Percentiles rank a stretch among this genome's conserved stretches.
Evolutionary conservation across 2,329 filamentous ascomycete species (phyloP).

Genomic region (Neobulgaria alba): DNA sequence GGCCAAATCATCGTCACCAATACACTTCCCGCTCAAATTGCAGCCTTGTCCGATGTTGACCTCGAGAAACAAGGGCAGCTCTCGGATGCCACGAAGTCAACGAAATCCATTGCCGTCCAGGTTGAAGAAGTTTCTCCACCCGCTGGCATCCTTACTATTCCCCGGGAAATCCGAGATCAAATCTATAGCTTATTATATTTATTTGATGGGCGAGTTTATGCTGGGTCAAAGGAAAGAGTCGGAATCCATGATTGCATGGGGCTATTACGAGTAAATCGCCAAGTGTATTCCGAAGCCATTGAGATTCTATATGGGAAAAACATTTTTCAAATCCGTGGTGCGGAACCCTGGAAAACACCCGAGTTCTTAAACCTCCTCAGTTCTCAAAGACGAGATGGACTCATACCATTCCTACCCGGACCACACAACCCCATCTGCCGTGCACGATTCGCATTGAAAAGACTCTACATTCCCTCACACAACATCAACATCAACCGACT

Average conservation of each 20-base stretch:
- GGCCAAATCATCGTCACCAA: too few relatives aligned
- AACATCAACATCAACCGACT: slow-evolving; percentile 11
- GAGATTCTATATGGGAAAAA: slow-evolving; percentile 13
- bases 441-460: slow-evolving; percentile 9
- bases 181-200: slow-evolving; percentile 13
- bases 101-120: not conserved
- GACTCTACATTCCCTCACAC: slow-evolving; percentile 13
- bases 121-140: slow-evolving; percentile 3
- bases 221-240: slow-evolving; percentile 10
- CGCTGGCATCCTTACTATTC: slow-evolving; percentile 7
- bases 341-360: slow-evolving; percentile 8
- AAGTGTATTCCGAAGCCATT: slow-evolving; percentile 13
- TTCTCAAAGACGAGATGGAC: slow-evolving; percentile 8
- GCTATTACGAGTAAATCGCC: slow-evolving; percentile 12
- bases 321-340: slow-evolving; percentile 14
- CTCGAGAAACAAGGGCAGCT: too few relatives aligned
- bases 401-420: not conserved
- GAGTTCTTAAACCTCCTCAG: slow-evolving; percentile 13
- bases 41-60: too few relatives aligned
- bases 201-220: slow-evolving; percentile 9
- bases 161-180: slow-evolving; percentile 15
- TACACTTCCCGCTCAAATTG: too few relatives aligned
- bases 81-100: too few relatives aligned
- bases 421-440: slow-evolving; percentile 7
- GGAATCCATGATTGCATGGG: slow-evolving; percentile 7